phyloP scores from a whole-genome alignment of 768 basidiomycete species.

The Boletus rubescentipes region DNA sequence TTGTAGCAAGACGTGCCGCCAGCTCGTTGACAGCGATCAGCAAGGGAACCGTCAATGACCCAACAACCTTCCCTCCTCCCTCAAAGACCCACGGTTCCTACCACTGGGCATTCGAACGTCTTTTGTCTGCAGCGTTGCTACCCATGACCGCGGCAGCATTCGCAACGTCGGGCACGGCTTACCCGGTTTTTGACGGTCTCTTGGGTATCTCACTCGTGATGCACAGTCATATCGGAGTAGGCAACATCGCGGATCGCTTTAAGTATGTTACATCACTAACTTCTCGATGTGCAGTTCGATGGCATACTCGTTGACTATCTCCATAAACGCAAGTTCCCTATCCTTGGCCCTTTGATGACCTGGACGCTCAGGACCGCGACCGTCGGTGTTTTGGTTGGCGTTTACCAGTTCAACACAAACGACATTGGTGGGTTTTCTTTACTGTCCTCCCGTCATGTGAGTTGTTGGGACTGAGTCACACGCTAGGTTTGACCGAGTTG shows the following conservation, averaged over 20 bases:
- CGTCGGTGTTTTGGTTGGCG: constrained; percentile 78
- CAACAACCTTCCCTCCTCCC: constrained; percentile 83
- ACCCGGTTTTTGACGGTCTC: constrained; percentile 88
- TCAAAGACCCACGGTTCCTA: constrained; percentile 85
- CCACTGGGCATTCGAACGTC: constrained; percentile 91
- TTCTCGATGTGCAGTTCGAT: constrained; percentile 57
- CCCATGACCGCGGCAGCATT: constrained; percentile 88
- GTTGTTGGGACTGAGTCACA: not conserved
- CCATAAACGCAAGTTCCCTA: constrained; percentile 91
- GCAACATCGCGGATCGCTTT: constrained; percentile 15
- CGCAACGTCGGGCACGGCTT: constrained; percentile 67
- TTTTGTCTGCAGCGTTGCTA: constrained; percentile 83
- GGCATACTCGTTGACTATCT: constrained; percentile 82
- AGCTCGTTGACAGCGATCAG: constrained; percentile 63
- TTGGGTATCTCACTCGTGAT: constrained; percentile 86
- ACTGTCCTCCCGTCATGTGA: not conserved
- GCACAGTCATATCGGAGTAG: constrained; percentile 93
- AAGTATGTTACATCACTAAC: not conserved
- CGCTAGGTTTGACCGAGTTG: constrained; percentile 78
- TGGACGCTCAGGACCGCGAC: constrained; percentile 82
- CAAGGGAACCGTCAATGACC: constrained; percentile 93
- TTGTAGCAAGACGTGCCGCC: constrained; percentile 41
- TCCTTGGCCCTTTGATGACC: constrained; percentile 61
- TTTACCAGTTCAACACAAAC: constrained; percentile 98
- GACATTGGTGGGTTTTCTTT: constrained; percentile 75